Evolutionary conservation across 345 rosid genomes (phyloP), one percentile per base, ranked within the genome.

Genomic region (Anastatica hierochuntica): DNA sequence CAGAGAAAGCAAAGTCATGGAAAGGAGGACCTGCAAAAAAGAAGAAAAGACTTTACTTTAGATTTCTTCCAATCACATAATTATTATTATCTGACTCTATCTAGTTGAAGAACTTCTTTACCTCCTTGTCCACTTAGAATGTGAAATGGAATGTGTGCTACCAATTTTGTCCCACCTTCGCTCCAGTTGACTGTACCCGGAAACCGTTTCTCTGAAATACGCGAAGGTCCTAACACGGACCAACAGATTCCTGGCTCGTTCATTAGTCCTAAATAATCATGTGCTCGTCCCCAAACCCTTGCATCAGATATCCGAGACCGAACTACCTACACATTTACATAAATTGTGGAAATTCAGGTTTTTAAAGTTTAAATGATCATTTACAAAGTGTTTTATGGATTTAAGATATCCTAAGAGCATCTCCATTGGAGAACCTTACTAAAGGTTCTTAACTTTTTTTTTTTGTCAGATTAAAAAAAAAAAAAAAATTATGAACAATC

Each of bases 161-260:
- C 72, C 84, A 88, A 60, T 75, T 78, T 79, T 15, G 53, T 61
- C 41, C 83, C 80, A 4, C 90, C 94, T 61, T 78, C 80, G 46
- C 79, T 78, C 98, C 96, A 92, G 63, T 87, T 81, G 47, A 88
- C 84, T 19, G 77, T 72, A 26, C 94, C 96, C 0, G 90, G 96
- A 40, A 63, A 64, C 30, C 67, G 80, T 49, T 38, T 42, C 7
- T 53, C 77, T 27, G 96, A 63, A 63, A 82, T 68, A 19, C 57
- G 66, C 39, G 78, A 79, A 60, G 96, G 82, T 53, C 98, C 95
- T 60, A 90, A 67, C 49, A 90, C 72, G 30, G 96, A 88, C 66
- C 77, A 64, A 41, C 80, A 74, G 47, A 84, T 80, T 43, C 84
- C 88, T 57, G 95, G 94, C 49, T 88, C 98, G 38, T 76, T 77